Base-by-base conservation (phyloP, 2,329 filamentous ascomycete genomes). In the Exophiala sideris region DNA sequence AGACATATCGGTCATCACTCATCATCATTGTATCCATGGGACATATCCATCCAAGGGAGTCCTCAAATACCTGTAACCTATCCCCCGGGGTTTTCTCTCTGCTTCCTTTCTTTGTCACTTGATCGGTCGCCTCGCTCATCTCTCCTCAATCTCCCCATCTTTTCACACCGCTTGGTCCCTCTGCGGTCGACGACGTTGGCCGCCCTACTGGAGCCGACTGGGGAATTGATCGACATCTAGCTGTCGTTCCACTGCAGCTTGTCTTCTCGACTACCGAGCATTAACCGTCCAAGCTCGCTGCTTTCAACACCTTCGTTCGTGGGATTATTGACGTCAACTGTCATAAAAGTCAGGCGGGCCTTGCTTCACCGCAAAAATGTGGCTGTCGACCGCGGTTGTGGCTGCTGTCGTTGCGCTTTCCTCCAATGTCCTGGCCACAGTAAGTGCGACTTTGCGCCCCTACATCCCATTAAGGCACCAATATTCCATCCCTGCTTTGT, bases 331-430 rank as follows among this genome's bases (percentile, higher is more conserved):
- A 48, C 50, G 45, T 53, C 50, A 53, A 48, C 35, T 8, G n/a
- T 18, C 39, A 14, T 12, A 44, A 29, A 9, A 44, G 21, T 44
- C 14, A n/a, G n/a, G 21, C 39, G 1, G 18, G 18, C 20, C 18
- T n/a, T 9, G 16, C 33, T 18, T 34, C 44, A 35, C 32, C 18
- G 40, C 44, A 50, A 53, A 44, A 16, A 59, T 59, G 57, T 59
- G 57, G 57, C 50, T 54, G 39, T 34, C 46, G n/a, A 42, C 48
- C 11, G 12, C 57, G 53, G 52, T 20, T 48, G 53, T 50, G 50
- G 53, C 57, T 53, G 57, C 53, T 47, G 21, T 48, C 44, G 38
- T 48, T 45, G 45, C 49, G 39, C 47, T 56, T 47, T 34, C 51
- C 18, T 50, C 47, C 47, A 50, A 48, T 45, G 48, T 52, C 29